A percentile compares a stretch with the other conserved stretches of the same genome.
These are phyloP conservation scores for Toxoplasma gondii DNA, from an alignment of 169 alveolate genomes.

Conservation along the genomic window DNA sequence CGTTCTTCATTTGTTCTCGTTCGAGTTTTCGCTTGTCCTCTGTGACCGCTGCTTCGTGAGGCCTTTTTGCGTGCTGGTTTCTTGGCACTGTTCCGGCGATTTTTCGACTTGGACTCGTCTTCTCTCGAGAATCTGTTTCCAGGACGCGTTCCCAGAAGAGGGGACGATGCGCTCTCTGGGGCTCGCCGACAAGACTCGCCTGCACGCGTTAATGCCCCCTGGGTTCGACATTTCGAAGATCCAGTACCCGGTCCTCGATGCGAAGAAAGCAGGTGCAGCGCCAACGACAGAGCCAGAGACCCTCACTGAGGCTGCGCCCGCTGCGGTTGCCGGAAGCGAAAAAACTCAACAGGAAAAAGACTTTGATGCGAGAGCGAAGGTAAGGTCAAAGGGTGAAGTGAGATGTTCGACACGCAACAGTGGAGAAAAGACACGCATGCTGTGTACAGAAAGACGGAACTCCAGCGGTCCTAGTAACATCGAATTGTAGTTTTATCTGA, in stretches of 20 bases:
- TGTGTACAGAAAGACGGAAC: too few species aligned
- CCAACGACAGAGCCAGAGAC: not conserved
- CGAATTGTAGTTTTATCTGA: too few species aligned
- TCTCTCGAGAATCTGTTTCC: too few species aligned
- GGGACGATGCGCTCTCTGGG: not conserved
- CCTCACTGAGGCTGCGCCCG: not conserved
- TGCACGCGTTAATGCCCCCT: not conserved
- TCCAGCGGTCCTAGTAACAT: too few species aligned
- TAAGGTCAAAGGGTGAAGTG: not conserved
- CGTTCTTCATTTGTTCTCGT: too few species aligned
- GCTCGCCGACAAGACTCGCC: not conserved
- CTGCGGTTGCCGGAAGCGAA: not conserved
- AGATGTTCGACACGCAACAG: not conserved
- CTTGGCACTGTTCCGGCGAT: too few species aligned
- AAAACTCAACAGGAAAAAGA: not conserved
- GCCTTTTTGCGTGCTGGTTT: too few species aligned
- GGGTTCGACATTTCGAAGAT: not conserved
- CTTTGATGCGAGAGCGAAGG: not conserved
- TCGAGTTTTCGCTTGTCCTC: too few species aligned
- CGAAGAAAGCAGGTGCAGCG: not conserved
- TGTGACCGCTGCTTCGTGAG: too few species aligned
- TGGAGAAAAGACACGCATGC: too few species aligned
- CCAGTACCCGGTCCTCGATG: not conserved
- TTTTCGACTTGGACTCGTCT: too few species aligned
- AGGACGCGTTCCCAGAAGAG: constrained; percentile 14